Evolutionary conservation across 2,329 filamentous ascomycete species (phyloP).

Genomic region (Ilyonectria robusta): DNA sequence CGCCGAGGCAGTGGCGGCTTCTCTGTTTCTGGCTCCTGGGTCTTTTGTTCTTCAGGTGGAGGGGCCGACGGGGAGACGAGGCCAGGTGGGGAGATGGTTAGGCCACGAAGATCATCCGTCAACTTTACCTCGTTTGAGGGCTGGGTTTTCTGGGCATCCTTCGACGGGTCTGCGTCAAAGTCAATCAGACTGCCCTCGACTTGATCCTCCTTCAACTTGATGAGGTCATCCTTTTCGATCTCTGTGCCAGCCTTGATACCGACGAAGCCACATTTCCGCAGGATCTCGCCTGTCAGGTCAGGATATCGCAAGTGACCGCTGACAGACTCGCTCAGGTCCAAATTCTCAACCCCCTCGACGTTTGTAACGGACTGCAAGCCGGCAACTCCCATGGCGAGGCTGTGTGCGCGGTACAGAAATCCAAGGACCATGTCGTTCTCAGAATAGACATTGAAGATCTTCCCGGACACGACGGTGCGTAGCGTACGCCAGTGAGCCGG

Average conservation of each 20-base stretch:
- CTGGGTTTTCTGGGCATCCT: slow-evolving; percentile 31
- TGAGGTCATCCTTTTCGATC: slow-evolving; percentile 67
- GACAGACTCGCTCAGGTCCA: slow-evolving; percentile 68
- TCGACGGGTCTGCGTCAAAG: slow-evolving; percentile 40
- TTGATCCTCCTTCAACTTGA: slow-evolving; percentile 60
- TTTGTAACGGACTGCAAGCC: slow-evolving; percentile 82
- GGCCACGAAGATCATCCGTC: slow-evolving; percentile 46
- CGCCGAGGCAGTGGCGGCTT: slow-evolving; percentile 37
- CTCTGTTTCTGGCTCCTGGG: slow-evolving; percentile 8
- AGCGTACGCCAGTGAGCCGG: slow-evolving; percentile 81
- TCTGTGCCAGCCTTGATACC: slow-evolving; percentile 59
- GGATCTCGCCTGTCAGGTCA: slow-evolving; percentile 64
- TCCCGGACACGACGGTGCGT: slow-evolving; percentile 83
- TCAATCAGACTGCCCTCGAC: slow-evolving; percentile 51
- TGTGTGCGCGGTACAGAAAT: slow-evolving; percentile 88
- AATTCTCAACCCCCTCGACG: slow-evolving; percentile 75
- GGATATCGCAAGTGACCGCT: slow-evolving; percentile 69
- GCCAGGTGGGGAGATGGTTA: slow-evolving; percentile 48
- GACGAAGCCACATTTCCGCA: slow-evolving; percentile 66
- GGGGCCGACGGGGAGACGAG: slow-evolving; percentile 41
- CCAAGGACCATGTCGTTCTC: slow-evolving; percentile 89
- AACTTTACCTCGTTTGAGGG: slow-evolving; percentile 35
- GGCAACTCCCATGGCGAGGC: slow-evolving; percentile 85
- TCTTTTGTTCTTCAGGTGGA: slow-evolving; percentile 20
- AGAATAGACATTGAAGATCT: slow-evolving; percentile 90